Percentiles rank a stretch among this genome's conserved stretches.
Conservation (phyloP, 2,329 filamentous ascomycete species). For the Aureobasidium pullulans region DNA sequence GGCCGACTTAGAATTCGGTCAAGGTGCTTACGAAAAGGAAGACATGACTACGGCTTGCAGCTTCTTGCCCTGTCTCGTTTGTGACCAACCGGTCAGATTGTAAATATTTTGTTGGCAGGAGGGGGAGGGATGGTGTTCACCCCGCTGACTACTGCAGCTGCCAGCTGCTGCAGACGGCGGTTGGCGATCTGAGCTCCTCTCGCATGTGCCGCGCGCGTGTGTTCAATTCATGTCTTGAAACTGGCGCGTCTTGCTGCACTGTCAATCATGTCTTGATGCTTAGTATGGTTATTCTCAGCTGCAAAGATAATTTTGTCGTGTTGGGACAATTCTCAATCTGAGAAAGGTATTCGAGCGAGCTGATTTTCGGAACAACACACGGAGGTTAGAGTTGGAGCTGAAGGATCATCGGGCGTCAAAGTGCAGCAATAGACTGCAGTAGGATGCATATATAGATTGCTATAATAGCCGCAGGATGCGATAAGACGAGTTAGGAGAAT, state of each 20-base stretch:
- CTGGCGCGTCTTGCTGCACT: background rate
- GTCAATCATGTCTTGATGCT: background rate
- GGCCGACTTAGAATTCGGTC: background rate
- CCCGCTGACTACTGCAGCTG: constrained; percentile 9
- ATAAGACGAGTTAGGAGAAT: constrained; percentile 9
- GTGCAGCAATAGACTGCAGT: constrained; percentile 4
- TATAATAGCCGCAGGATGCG: constrained; percentile 1
- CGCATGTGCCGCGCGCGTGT: constrained; percentile 7
- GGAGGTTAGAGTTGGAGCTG: background rate
- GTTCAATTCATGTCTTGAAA: background rate
- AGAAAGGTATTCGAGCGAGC: background rate
- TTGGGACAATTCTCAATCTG: no score
- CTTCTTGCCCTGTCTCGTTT: constrained; percentile 1
- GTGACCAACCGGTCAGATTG: constrained; percentile 8
- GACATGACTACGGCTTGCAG: background rate
- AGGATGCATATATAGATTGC: constrained; percentile 5
- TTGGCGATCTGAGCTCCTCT: constrained; percentile 7
- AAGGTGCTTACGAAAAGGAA: background rate
- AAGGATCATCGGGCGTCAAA: constrained; percentile 3
- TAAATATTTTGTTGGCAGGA: background rate
- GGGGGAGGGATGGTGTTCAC: constrained; percentile 1
- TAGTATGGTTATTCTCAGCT: background rate
- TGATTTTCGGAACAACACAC: background rate
- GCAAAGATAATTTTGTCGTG: background rate
- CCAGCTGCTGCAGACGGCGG: constrained; percentile 3